Percentiles rank a stretch among this genome's conserved stretches.
Conservation (phyloP, 345 rosid genomes). For the Bruguiera parviflora region DNA sequence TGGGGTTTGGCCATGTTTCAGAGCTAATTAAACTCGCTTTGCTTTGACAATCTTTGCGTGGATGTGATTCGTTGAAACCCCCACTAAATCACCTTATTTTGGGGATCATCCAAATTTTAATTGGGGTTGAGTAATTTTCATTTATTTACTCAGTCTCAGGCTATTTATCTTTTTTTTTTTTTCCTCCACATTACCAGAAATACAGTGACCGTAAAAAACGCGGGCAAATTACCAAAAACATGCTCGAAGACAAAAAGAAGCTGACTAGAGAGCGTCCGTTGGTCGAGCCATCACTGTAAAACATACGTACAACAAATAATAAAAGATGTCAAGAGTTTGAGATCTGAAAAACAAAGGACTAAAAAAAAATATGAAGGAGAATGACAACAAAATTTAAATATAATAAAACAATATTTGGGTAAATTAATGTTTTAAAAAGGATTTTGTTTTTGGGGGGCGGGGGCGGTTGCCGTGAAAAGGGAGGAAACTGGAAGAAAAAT, state of each 20-base stretch:
- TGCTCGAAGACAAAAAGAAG: neutral
- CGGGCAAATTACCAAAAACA: neutral
- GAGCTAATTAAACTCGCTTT: constrained; percentile 27
- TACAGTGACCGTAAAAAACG: neutral
- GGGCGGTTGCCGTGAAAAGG: neutral
- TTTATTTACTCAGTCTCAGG: neutral
- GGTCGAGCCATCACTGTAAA: too few species aligned
- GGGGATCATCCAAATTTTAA: neutral
- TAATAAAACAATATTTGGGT: too few species aligned
- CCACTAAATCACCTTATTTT: constrained; percentile 9
- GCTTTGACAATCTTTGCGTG: constrained; percentile 15
- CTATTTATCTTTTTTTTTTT: constrained; percentile 3
- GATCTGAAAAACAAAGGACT: constrained; percentile 17
- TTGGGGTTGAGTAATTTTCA: neutral
- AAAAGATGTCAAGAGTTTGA: constrained; percentile 2
- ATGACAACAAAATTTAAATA: neutral
- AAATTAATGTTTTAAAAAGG: too few species aligned
- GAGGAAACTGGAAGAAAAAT: neutral
- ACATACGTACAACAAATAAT: too few species aligned
- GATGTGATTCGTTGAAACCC: too few species aligned
- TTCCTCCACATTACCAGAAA: neutral
- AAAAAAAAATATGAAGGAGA: neutral
- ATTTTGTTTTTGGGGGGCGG: too few species aligned
- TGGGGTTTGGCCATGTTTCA: constrained; percentile 33
- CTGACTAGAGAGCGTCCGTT: too few species aligned